These are phyloP conservation scores for Solanum medicagineum DNA, from an alignment of 257 asterid genomes.

Conservation along the genomic window DNA sequence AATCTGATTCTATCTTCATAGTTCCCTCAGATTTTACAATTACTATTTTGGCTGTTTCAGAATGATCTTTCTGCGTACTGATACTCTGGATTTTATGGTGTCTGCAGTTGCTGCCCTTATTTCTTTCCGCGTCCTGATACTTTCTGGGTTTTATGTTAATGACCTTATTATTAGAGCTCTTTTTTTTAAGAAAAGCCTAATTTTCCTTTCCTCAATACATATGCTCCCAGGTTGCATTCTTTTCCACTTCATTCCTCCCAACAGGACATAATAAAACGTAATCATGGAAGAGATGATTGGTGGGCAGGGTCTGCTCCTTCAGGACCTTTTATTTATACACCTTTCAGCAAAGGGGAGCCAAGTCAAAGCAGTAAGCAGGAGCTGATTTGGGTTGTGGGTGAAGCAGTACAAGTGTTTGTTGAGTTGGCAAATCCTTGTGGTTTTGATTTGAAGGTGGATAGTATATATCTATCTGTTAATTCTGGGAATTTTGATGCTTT, in stretches of 20 bases:
- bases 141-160: neutral
- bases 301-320: conserved; percentile 98
- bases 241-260: conserved; percentile 86
- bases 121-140: neutral
- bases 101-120: neutral
- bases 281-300: conserved; percentile 84
- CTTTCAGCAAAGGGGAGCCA: conserved; percentile 94
- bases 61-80: neutral
- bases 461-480: conserved; percentile 84
- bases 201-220: conserved; percentile 3
- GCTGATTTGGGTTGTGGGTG: conserved; percentile 87
- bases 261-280: conserved; percentile 85
- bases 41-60: neutral
- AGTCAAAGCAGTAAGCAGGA: conserved; percentile 69
- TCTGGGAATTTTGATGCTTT: conserved; percentile 88
- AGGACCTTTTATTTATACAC: conserved; percentile 97
- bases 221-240: conserved; percentile 71
- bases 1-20: neutral
- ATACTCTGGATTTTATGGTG: neutral
- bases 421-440: conserved; percentile 99
- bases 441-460: conserved; percentile 85
- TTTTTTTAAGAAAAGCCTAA: neutral
- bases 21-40: neutral
- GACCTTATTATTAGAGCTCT: neutral
- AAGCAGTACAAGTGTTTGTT: conserved; percentile 89